Conservation (phyloP, 2,329 filamentous ascomycete species). For the Calonectria hawksworthii region DNA sequence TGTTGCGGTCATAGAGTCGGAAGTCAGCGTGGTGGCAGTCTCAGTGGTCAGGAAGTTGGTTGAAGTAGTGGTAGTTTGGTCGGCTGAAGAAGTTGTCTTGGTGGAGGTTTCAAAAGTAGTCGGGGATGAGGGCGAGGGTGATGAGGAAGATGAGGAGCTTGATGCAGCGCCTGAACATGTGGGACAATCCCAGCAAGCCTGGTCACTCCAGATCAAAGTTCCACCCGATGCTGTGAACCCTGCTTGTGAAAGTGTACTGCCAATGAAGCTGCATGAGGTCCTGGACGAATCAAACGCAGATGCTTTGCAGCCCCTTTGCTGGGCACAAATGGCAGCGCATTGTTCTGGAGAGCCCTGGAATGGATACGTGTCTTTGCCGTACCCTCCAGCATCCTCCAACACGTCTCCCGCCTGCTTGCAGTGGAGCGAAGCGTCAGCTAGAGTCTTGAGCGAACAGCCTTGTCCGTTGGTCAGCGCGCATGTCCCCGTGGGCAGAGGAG, state of each 20-base stretch:
- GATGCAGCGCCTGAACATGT: constrained; percentile 11
- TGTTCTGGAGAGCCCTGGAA: constrained; percentile 28
- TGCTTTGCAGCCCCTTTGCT: constrained; percentile 25
- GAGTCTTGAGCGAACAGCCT: constrained; percentile 21
- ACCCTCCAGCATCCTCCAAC: constrained; percentile 21
- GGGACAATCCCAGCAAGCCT: constrained; percentile 34
- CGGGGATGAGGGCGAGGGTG: neutral
- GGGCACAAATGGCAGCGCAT: constrained; percentile 31
- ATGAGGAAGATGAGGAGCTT: neutral
- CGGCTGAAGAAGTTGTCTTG: neutral
- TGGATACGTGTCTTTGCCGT: constrained; percentile 12
- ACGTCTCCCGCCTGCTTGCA: constrained; percentile 28
- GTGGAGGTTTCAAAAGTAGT: constrained; percentile 17
- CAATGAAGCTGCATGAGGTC: constrained; percentile 27
- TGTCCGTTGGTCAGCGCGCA: constrained; percentile 27
- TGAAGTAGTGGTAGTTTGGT: neutral
- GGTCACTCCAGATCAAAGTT: constrained; percentile 28
- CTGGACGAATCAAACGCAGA: constrained; percentile 27
- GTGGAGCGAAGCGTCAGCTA: neutral
- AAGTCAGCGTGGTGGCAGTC: neutral
- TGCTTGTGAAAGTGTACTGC: constrained; percentile 8
- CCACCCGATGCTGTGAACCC: constrained; percentile 16
- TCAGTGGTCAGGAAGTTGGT: neutral
- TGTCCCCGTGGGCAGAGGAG: constrained; percentile 12
- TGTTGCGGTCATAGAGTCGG: neutral